phyloP scores from a whole-genome alignment of 495 filamentous ascomycete species.

The Choiromyces venosus region DNA sequence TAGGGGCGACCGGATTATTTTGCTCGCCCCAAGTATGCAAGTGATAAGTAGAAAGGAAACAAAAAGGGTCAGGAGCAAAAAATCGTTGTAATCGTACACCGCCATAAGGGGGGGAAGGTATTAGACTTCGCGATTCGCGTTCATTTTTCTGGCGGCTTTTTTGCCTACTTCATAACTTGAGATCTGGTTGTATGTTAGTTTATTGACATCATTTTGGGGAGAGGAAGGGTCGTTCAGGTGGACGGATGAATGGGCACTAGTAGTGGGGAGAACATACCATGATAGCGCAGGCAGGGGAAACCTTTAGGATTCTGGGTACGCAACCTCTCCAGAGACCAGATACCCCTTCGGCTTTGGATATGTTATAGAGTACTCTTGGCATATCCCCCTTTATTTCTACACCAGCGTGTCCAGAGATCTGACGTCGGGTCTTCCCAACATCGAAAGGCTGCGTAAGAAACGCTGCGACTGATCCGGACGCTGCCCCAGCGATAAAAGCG shows the following conservation, averaged over 20 bases:
- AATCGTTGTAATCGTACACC: not conserved
- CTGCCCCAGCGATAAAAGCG: conserved; percentile 78
- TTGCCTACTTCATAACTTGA: conserved; percentile 95
- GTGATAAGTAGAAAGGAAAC: not conserved
- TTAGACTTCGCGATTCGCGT: conserved; percentile 45
- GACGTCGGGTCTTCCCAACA: conserved; percentile 91
- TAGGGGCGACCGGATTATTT: no score
- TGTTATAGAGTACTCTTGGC: conserved; percentile 74
- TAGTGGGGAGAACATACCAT: conserved; percentile 51
- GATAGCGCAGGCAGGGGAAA: conserved; percentile 95
- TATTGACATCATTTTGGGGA: not conserved
- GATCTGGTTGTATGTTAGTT: conserved; percentile 48
- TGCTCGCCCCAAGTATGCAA: no score
- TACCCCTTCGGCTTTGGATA: conserved; percentile 76
- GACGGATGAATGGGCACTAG: not conserved
- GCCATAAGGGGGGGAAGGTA: not conserved
- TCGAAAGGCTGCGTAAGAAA: conserved; percentile 94
- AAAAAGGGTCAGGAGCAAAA: no score
- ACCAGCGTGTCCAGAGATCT: conserved; percentile 57
- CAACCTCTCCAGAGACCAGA: conserved; percentile 82
- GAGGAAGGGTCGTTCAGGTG: not conserved
- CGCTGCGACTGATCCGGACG: conserved; percentile 76
- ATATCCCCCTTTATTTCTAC: conserved; percentile 47
- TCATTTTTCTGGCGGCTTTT: conserved; percentile 71
- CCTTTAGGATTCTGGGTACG: conserved; percentile 85